These are phyloP conservation scores for Coemansia aciculifera DNA, from an alignment of 192 early-diverging fungal species.

Conservation along the genomic window DNA sequence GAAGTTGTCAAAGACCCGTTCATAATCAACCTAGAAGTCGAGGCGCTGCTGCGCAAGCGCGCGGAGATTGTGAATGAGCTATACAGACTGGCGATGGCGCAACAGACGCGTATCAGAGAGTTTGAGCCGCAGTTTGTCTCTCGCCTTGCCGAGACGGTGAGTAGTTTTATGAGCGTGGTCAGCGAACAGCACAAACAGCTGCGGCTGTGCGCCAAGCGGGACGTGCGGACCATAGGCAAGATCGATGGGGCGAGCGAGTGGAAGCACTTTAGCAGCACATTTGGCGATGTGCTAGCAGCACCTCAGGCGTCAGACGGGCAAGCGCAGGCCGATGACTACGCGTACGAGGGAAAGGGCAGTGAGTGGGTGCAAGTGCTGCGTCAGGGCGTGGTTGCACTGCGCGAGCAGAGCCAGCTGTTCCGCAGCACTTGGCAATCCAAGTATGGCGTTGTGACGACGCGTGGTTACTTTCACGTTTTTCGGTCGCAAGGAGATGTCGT, in stretches of 20 bases:
- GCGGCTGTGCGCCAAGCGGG: slow-evolving; percentile 26
- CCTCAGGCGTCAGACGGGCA: slow-evolving; percentile 14
- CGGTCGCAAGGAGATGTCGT: slow-evolving; percentile 53
- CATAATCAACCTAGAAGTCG: slow-evolving; percentile 47
- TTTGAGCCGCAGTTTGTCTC: slow-evolving; percentile 35
- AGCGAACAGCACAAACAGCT: slow-evolving; percentile 28
- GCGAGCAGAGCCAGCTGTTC: slow-evolving; percentile 45
- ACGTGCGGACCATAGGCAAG: slow-evolving; percentile 13
- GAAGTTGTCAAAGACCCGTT: slow-evolving; percentile 48
- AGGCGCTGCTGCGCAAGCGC: slow-evolving; percentile 46
- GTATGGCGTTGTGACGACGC: slow-evolving; percentile 49
- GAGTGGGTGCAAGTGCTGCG: slow-evolving; percentile 46
- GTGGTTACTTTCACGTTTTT: slow-evolving; percentile 52
- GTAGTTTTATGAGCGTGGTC: slow-evolving; percentile 19
- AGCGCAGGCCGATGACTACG: slow-evolving; percentile 15
- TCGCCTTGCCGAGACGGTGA: slow-evolving; percentile 17
- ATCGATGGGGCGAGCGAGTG: slow-evolving; percentile 36
- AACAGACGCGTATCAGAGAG: slow-evolving; percentile 23
- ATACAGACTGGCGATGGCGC: slow-evolving; percentile 4
- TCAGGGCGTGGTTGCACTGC: slow-evolving; percentile 47
- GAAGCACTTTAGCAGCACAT: slow-evolving; percentile 18
- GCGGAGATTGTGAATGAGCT: slow-evolving; percentile 27
- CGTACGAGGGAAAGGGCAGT: slow-evolving; percentile 23
- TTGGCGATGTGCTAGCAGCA: slow-evolving; percentile 13
- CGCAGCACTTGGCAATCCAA: slow-evolving; percentile 54